Conservation (phyloP, 768 basidiomycete species). For the Mycena floridula region DNA sequence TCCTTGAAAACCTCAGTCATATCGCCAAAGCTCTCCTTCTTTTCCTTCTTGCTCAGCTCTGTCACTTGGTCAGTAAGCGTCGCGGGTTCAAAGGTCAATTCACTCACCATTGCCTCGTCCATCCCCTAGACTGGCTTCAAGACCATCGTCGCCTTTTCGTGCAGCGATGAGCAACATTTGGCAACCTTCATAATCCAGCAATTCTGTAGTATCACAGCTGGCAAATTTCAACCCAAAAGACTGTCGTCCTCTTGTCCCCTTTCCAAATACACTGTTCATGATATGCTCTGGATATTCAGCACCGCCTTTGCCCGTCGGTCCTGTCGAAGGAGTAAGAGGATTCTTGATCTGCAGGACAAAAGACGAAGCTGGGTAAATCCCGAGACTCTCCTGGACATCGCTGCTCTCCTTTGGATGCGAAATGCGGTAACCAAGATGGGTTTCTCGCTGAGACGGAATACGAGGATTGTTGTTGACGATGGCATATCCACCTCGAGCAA, state of each 20-base stretch:
- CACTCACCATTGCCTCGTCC: constrained; percentile 44
- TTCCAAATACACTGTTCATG: constrained; percentile 43
- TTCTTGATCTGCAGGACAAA: constrained; percentile 64
- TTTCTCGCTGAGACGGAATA: constrained; percentile 39
- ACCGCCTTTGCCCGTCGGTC: too few species aligned
- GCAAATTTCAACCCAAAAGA: constrained; percentile 45
- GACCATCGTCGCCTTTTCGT: constrained; percentile 37
- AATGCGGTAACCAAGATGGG: constrained; percentile 54
- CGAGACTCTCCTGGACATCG: constrained; percentile 50
- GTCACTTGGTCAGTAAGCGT: neutral
- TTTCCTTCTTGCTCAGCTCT: constrained; percentile 9
- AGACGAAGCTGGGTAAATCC: constrained; percentile 44
- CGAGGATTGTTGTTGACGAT: constrained; percentile 44
- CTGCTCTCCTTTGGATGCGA: constrained; percentile 46
- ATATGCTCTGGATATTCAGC: constrained; percentile 42
- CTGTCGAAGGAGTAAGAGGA: constrained; percentile 39
- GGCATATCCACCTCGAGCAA: constrained; percentile 53
- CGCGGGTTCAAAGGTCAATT: neutral
- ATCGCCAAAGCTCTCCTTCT: neutral
- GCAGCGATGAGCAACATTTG: constrained; percentile 52
- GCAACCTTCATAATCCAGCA: constrained; percentile 50
- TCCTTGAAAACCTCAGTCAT: constrained; percentile 10
- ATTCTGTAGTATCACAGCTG: constrained; percentile 40
- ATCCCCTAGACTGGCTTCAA: constrained; percentile 45
- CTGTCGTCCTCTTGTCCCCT: constrained; percentile 39